Evolutionary conservation across 805 yeast genomes (phyloP), one percentile per base, ranked within the genome.

Genomic region (Barnettozyma populi): DNA sequence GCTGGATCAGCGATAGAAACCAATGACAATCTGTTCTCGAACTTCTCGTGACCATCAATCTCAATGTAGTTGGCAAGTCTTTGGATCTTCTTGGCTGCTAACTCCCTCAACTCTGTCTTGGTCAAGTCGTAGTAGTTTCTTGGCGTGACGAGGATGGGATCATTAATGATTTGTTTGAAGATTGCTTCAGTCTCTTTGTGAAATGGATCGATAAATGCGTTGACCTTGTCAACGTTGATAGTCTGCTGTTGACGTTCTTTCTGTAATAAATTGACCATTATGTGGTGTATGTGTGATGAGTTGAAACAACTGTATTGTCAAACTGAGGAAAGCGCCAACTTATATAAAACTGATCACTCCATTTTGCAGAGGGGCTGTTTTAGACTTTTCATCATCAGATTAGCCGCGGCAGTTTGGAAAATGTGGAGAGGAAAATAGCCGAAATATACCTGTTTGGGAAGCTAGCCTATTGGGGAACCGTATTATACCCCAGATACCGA

Each of bases 1-100:
- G 82, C 83, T 16, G 96, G 95, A 65, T 92, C 97, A 52, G 82
- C 74, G 39, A 82, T 71, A 16, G 81, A 80, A 27, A 83, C 65
- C 48, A 82, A 54, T 29, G 80, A 74, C 51, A 84, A 68, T 59
- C 90, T 71, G 56, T 77, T 74, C 62, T 78, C 78, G 62, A 83
- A 82, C 14, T 64, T 62, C 9, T 59, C 55, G 16, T 57, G 49
- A 45, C 64, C 64, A 32, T 60, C 75, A 40, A 64, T 60, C 53
- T 70, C 92, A 65, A 83, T 73, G 62, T 82, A 85, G 35, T 72
- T 66, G 6, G 87, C 68, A 57, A 85, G 62, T 53, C 87, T 73
- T 46, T 74, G 77, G 52, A 85, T 83, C 62, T 80, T 84, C 35
- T 64, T 57, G 7, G 82, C 86, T 2, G 86, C 78, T 31, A 72